Percentiles rank a stretch among this genome's conserved stretches.
Conservation (phyloP, 2,329 filamentous ascomycete genomes). For the Scedosporium minutisporum region DNA sequence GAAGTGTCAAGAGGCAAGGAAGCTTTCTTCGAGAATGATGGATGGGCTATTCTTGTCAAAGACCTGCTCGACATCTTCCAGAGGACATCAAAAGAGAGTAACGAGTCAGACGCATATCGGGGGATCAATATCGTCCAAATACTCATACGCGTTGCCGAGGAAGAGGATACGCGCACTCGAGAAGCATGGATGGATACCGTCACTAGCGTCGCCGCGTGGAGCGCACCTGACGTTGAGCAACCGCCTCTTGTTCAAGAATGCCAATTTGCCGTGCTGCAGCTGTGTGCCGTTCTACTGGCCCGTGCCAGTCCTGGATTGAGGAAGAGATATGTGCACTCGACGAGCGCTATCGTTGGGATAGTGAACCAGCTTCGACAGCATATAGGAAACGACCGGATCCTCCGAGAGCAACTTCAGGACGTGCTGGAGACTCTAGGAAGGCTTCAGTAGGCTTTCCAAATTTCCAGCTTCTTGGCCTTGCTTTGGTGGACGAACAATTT, state of each 20-base stretch:
- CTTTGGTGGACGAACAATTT: not conserved
- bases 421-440: constrained; percentile 24
- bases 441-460: constrained; percentile 8
- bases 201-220: constrained; percentile 39
- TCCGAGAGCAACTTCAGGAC: constrained; percentile 37
- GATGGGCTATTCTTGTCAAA: constrained; percentile 41
- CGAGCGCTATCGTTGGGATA: constrained; percentile 38
- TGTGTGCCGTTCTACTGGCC: constrained; percentile 42
- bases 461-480: not conserved
- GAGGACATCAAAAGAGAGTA: constrained; percentile 13
- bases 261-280: constrained; percentile 43
- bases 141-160: constrained; percentile 42
- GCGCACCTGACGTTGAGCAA: constrained; percentile 23
- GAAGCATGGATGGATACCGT: constrained; percentile 51
- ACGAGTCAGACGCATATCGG: constrained; percentile 28
- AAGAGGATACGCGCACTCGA: constrained; percentile 29
- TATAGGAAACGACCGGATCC: constrained; percentile 19
- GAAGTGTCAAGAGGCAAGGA: constrained; percentile 35
- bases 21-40: constrained; percentile 38
- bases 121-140: constrained; percentile 48
- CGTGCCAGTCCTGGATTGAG: constrained; percentile 35
- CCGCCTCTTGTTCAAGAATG: constrained; percentile 32
- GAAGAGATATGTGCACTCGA: constrained; percentile 42
- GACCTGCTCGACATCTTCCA: constrained; percentile 40
- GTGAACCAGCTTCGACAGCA: constrained; percentile 28